These are phyloP conservation scores for Artemisia argyi DNA, from an alignment of 129 eudicot genomes.

Conservation along the genomic window DNA sequence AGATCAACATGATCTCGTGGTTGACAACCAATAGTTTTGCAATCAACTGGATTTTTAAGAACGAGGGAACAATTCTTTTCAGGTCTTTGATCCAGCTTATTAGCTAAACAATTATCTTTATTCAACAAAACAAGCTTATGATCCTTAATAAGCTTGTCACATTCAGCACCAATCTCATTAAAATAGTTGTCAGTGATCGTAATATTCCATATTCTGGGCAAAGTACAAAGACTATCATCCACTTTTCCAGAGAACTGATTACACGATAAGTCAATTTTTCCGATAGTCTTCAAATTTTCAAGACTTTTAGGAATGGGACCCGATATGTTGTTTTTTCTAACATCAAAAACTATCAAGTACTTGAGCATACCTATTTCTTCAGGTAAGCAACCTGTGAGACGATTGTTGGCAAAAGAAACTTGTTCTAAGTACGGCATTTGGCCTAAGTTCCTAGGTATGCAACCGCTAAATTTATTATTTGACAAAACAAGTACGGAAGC, in stretches of 20 bases:
- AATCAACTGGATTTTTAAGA: conserved; percentile 39
- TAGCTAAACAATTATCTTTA: conserved; percentile 48
- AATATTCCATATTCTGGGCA: conserved; percentile 45
- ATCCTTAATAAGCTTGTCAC: conserved; percentile 21
- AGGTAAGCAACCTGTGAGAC: conserved; percentile 69
- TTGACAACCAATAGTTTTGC: conserved; percentile 40
- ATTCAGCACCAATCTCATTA: conserved; percentile 31
- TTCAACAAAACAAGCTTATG: conserved; percentile 20
- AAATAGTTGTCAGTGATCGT: conserved; percentile 49
- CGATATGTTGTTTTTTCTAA: conserved; percentile 43
- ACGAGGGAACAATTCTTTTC: conserved; percentile 32
- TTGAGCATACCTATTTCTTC: conserved; percentile 47
- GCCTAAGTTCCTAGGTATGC: conserved; percentile 76
- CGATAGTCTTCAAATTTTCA: conserved; percentile 31
- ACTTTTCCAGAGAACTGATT: conserved; percentile 51
- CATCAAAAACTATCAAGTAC: conserved; percentile 41
- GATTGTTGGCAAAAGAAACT: conserved; percentile 46
- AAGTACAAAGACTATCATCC: conserved; percentile 41
- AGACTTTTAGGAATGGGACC: conserved; percentile 59
- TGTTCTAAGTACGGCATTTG: conserved; percentile 53
- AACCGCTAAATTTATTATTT: conserved; percentile 64
- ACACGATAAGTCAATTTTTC: conserved; percentile 41
- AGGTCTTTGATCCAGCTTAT: conserved; percentile 39
- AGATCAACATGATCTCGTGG: conserved; percentile 1
- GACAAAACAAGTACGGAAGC: conserved; percentile 69